Evolutionary conservation across 2,329 filamentous ascomycete genomes (phyloP).

Genomic region (Beauveria caledonica): DNA sequence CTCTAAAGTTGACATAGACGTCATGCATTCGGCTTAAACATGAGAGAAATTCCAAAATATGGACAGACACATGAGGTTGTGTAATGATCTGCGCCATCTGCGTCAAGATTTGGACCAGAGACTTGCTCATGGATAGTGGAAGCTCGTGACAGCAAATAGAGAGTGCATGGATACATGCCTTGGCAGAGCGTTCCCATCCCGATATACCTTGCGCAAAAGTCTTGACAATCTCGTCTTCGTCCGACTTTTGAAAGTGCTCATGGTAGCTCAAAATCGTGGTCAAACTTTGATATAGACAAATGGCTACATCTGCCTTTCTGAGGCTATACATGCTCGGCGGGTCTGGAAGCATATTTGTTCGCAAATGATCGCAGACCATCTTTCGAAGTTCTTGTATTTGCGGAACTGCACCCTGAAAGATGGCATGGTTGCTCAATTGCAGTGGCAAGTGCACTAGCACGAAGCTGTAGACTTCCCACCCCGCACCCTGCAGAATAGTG

Average conservation of each 20-base stretch:
- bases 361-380: constrained; percentile 75
- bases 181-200: constrained; percentile 77
- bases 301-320: constrained; percentile 79
- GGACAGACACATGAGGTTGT: constrained; percentile 81
- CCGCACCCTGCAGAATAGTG: constrained; percentile 62
- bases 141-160: constrained; percentile 94
- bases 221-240: constrained; percentile 83
- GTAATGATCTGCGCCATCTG: constrained; percentile 97
- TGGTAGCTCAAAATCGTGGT: constrained; percentile 90
- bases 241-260: constrained; percentile 69
- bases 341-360: constrained; percentile 68
- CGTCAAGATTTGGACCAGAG: constrained; percentile 75
- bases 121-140: constrained; percentile 77
- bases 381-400: constrained; percentile 70
- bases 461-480: constrained; percentile 93
- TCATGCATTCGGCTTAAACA: constrained; percentile 77
- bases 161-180: constrained; percentile 88
- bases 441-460: constrained; percentile 77
- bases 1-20: constrained; percentile 79
- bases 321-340: constrained; percentile 72
- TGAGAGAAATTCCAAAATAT: constrained; percentile 93
- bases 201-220: constrained; percentile 81
- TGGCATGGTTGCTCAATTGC: constrained; percentile 80
- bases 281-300: constrained; percentile 79
- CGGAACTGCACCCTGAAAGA: constrained; percentile 66